Base-by-base conservation (phyloP, 331 rosid species). In the Telfairia occidentalis region DNA sequence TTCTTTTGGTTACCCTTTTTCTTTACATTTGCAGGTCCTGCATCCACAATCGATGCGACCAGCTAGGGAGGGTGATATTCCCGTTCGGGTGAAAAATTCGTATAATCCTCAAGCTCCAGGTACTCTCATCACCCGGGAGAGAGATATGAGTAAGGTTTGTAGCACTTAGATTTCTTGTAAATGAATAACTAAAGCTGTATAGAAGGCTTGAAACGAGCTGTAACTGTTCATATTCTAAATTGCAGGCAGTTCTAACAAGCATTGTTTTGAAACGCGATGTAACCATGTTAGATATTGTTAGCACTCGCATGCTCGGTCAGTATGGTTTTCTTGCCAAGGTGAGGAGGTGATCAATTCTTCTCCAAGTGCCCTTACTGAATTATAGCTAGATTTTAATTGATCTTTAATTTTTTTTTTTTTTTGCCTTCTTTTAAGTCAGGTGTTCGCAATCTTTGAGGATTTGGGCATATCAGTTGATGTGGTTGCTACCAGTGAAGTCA, bases 11-110 rank as follows among this genome's bases (percentile, higher is more conserved):
- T 9, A 2, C 15, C 16, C 42, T 4, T 60, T 32, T 32, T 18
- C 7, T 7, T 67, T 40, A 30, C 24, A 48, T 74, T 79, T 85
- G 79, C 84, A 93, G 97, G 98, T 93, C 67, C 77, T 93, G 84
- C 98, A 93, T 87, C 98, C 98, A n/a, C 98, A 90, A 82, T 93
- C 98, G 57, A 93, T 93, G 98, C 87, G 96, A 84, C 98, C 98
- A 58, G 97, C 98, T 63, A 89, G 97, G 83, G 98, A 93, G 82
- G 89, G 90, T 81, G 96, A 88, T 86, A 89, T 93, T 83, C 97
- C 98, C 32, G 98, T 93, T 40, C 90, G 98, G 85, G 98, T 93
- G 77, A 93, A 93, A 84, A 93, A 93, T 83, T 93, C 98, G 12
- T 93, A 93, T 84, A 93, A 93, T 80, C 97, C 96, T 73, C 85